A percentile compares a stretch with the other conserved stretches of the same genome.
Evolutionary conservation across 1,284 basidiomycete species (phyloP).

Genomic region (Rhodotorula sp.): DNA sequence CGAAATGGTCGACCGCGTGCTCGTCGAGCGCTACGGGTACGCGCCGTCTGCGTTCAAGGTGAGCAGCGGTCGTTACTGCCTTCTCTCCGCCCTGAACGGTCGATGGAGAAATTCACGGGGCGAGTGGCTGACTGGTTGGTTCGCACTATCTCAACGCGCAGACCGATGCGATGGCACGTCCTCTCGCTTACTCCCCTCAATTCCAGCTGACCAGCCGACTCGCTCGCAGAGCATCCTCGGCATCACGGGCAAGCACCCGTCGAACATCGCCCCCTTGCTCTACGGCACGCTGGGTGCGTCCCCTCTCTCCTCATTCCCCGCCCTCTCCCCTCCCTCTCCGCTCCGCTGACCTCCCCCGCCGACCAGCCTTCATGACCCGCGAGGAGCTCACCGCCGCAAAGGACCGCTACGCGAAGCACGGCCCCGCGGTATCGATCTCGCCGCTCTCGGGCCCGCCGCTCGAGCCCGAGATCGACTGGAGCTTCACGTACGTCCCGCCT

Average conservation of each 20-base stretch:
- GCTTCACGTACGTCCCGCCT: background rate
- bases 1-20: slow-evolving; percentile 6
- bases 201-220: background rate
- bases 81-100: background rate
- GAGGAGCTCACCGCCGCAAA: background rate
- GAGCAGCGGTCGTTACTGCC: background rate
- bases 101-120: no score
- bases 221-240: slow-evolving; percentile 5
- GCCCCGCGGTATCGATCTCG: background rate
- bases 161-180: slow-evolving; percentile 7
- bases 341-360: background rate
- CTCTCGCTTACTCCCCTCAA: background rate
- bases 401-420: background rate
- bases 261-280: slow-evolving; percentile 7
- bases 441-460: slow-evolving; percentile 10
- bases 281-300: slow-evolving; percentile 1
- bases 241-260: slow-evolving; percentile 3
- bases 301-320: no score
- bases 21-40: slow-evolving; percentile 13
- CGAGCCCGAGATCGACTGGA: slow-evolving; percentile 4
- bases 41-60: slow-evolving; percentile 10
- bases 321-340: no score
- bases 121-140: no score
- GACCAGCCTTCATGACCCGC: slow-evolving; percentile 1
- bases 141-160: background rate